Evolutionary conservation across 805 yeast species (phyloP), one percentile per base, ranked within the genome.

Genomic region (Starmerella vitae): DNA sequence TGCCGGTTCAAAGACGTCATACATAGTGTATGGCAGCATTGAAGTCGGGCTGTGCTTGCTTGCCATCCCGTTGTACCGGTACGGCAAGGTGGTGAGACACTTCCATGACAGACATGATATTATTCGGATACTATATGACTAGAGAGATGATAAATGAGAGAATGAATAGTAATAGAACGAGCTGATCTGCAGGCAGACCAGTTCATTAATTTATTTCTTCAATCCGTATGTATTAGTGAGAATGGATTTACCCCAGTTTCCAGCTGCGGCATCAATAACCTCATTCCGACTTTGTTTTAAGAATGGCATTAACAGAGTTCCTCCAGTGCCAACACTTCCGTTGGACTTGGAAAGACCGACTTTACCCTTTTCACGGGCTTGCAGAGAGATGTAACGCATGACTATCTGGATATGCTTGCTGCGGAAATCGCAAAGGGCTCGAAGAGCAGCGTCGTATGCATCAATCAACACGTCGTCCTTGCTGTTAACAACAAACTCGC

Each of bases 261-360:
- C 88, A 20, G 94, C 94, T 18, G 95, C 94, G 10, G 85, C 74
- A 51, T 80, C 91, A 31, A 94, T 94, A 2, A 95, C 86, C 57
- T 86, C 96, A 61, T 86, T 96, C 58, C 96, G 72, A 50, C 95
- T 88, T 60, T 88, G 96, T 59, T 85, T 86, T 56, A 86, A 68
- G 62, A 86, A 88, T 20, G 95, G 94, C 42, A 86, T 70, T 52
- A 86, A 66, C 1, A 93, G 76, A 0, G 96, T 86, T 33, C 97
- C 96, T 17, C 97, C 97, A 1, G 97, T 86, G 13, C 97, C 96
- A 1, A 64, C 52, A 70, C 67, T n/a, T 1, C 46, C 49, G 70
- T 67, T 15, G 21, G 47, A 44, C 12, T 36, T 33, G 14, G 63
- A 70, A 41, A 76, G 57, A 7, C 85, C 76, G 36, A 69, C 70